Base-by-base conservation (phyloP, 352 stramenopile genomes). In the Peronospora belbahrii region DNA sequence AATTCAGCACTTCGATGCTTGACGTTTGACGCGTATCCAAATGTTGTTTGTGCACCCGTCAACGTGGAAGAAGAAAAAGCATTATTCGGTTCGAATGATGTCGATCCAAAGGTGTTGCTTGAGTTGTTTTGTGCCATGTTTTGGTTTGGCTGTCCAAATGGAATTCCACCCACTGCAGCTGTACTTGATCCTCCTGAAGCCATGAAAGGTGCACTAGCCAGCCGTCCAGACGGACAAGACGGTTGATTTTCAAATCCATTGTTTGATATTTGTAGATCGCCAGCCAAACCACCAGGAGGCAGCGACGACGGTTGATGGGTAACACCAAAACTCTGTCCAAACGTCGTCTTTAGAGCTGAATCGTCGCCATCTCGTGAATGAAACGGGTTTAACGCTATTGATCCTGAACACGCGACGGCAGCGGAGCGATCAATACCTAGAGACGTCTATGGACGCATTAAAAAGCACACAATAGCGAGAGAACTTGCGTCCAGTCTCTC, bases 261-360 rank as follows among this genome's bases (percentile, higher is more conserved):
- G 11, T 11, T 27, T 28, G 19, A 10, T 28, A 30, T 28, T n/a
- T 0, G 20, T 23, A 31, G 28, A 56, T 42, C 42, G 2, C 47
- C 48, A 36, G 41, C 40, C 52, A 63, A 20, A 20, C 48, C 48
- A 2, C 57, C 53, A 2, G 52, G 57, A 44, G 62, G 62, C 5
- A 67, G 53, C 23, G 57, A 46, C 23, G 57, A 46, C 2, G 52
- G 41, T 44, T 62, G 60, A 2, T 13, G 50, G 2, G 52, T 42
- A 25, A 68, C 65, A 22, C 54, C 52, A 6, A 62, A 67, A 18
- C 57, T 62, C 39, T 68, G 64, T 17, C 67, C 67, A 31, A 78
- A 78, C 27, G 52, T 44, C 13, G 66, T 68, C 22, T 56, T 43
- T 5, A 47, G 28, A 0, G 37, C 32, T 30, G 48, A 19, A 17